phyloP scores from a whole-genome alignment of 306 rosid species.

The Oxytropis ochrocephala region DNA sequence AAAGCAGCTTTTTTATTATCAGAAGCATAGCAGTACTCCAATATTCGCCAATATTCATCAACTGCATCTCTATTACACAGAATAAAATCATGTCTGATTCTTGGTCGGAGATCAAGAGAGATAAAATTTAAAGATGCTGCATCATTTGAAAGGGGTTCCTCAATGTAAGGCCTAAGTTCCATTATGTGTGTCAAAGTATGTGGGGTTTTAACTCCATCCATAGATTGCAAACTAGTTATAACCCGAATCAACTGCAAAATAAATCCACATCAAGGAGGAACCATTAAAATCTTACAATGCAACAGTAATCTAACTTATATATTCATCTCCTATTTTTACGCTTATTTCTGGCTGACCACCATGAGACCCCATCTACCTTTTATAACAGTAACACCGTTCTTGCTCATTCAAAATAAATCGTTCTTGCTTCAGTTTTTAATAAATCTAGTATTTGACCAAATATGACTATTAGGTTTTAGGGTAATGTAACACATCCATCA shows the following conservation, averaged over 20 bases:
- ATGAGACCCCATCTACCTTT: neutral
- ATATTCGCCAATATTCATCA: constrained; percentile 84
- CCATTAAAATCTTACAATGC: neutral
- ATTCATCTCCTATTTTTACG: neutral
- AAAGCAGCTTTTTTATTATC: constrained; percentile 69
- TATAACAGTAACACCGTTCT: neutral
- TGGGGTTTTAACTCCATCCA: constrained; percentile 32
- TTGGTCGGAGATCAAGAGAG: constrained; percentile 76
- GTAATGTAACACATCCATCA: neutral
- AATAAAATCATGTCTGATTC: constrained; percentile 91
- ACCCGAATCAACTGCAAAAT: constrained; percentile 70
- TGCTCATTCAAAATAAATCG: neutral
- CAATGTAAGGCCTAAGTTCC: constrained; percentile 89
- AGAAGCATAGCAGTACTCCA: constrained; percentile 81
- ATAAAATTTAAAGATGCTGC: constrained; percentile 47
- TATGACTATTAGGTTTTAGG: neutral
- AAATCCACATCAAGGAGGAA: constrained; percentile 23
- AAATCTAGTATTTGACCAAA: neutral
- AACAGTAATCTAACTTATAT: neutral
- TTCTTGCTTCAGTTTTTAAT: neutral
- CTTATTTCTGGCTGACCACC: neutral
- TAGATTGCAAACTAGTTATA: constrained; percentile 38
- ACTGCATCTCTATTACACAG: constrained; percentile 71
- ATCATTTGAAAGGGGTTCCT: constrained; percentile 78
- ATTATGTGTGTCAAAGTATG: constrained; percentile 52